Base-by-base conservation (phyloP, 345 rosid genomes). In the Camelina hispida region DNA sequence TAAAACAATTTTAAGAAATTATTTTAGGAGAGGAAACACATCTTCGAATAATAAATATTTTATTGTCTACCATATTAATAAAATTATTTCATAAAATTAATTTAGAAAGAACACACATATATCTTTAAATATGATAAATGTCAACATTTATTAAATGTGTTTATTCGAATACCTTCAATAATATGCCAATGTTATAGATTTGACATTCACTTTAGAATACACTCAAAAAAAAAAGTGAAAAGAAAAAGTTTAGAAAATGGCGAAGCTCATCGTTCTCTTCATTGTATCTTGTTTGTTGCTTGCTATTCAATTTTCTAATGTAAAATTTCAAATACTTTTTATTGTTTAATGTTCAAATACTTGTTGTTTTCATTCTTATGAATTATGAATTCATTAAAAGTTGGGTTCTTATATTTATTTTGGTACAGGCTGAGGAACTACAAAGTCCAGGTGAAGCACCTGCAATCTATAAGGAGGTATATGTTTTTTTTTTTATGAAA, bases 221-320 rank as follows among this genome's bases (percentile, higher is more conserved):
- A 28, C 28, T 3, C 18, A 3, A 25, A 25, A 25, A 25, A 25
- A 12, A 32, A 48, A 52, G 50, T 74, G 34, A 22, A 56, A 58
- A 6, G 7, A 13, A 23, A 66, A 55, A n/a, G 25, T 17, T 14
- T 3, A n/a, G 1, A 16, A 25, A 25, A 76, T 61, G 64, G 6
- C 7, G 65, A 76, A 62, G 43, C 69, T 62, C 50, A 42, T 76
- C n/a, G 30, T 18, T 12, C 12, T 62, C 20, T 44, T 61, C 5
- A 9, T 44, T 46, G 15, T 54, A 68, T 62, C 30, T 38, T 43
- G 40, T 44, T 68, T 69, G 23, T 43, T 76, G 69, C 34, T 44
- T 62, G 64, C 75, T 53, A 34, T 16, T 43, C 74, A 68, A 12
- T 62, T 69, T 43, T 62, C 63, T 4, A 62, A 76, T 62, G 74